phyloP scores from a whole-genome alignment of 148 eudicot species.

The Fagopyrum homotropicum region DNA sequence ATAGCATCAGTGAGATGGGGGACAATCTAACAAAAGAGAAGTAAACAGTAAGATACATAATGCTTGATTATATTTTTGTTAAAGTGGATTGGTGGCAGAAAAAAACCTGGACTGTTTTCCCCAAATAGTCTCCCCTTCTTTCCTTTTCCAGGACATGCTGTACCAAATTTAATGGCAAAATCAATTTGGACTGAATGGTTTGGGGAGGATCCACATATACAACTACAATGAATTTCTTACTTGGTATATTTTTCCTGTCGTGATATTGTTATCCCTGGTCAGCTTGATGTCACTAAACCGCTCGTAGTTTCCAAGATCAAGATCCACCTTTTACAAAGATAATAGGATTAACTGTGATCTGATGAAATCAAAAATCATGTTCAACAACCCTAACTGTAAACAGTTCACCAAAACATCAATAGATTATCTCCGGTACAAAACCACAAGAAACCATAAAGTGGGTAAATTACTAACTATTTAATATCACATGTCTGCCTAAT shows the following conservation, averaged over 20 bases:
- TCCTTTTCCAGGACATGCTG: conserved; percentile 87
- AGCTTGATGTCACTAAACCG: conserved; percentile 78
- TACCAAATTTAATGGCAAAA: conserved; percentile 8
- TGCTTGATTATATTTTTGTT: neutral
- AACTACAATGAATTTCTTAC: conserved; percentile 26
- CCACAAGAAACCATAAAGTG: neutral
- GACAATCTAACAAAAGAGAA: conserved; percentile 56
- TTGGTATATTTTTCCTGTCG: conserved; percentile 97
- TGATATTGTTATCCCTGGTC: conserved; percentile 86
- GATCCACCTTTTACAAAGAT: conserved; percentile 56
- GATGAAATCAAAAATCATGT: neutral
- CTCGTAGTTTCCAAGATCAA: conserved; percentile 97
- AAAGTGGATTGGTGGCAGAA: neutral
- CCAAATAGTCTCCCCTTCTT: conserved; percentile 93
- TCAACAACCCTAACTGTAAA: neutral
- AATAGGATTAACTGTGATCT: neutral
- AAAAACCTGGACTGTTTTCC: conserved; percentile 85
- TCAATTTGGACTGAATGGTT: neutral
- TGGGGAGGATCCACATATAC: neutral
- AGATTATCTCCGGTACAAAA: neutral
- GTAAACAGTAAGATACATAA: neutral
- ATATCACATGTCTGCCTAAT: neutral
- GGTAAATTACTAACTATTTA: neutral
- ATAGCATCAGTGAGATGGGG: conserved; percentile 97
- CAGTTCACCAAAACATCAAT: neutral